These are phyloP conservation scores for Scheffersomyces illinoinensis DNA, from an alignment of 1,139 yeast species.

Conservation along the genomic window DNA sequence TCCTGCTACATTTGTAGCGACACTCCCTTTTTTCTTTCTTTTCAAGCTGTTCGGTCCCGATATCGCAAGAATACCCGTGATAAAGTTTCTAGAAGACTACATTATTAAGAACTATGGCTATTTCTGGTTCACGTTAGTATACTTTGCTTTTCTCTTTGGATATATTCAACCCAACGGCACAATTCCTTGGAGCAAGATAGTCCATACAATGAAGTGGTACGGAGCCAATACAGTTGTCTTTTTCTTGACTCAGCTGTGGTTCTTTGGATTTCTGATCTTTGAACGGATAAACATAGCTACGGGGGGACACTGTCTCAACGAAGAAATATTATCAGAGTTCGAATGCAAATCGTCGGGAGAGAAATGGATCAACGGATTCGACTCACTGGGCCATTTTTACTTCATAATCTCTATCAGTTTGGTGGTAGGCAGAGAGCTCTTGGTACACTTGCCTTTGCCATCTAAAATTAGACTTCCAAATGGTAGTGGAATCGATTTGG, in stretches of 20 bases:
- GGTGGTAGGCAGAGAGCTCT: conserved; percentile 39
- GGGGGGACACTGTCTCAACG: conserved; percentile 42
- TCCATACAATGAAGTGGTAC: conserved; percentile 11
- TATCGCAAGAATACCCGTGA: conserved; percentile 14
- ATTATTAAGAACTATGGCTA: conserved; percentile 29
- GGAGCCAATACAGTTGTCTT: conserved; percentile 16
- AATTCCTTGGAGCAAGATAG: conserved; percentile 7
- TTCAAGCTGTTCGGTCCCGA: conserved; percentile 11
- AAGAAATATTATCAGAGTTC: background rate
- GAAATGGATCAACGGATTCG: conserved; percentile 59
- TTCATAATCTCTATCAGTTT: conserved; percentile 51
- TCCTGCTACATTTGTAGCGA: conserved; percentile 14
- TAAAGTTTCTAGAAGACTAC: conserved; percentile 8
- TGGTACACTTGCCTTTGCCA: background rate
- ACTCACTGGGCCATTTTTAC: conserved; percentile 65
- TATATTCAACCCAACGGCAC: conserved; percentile 4
- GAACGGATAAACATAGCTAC: conserved; percentile 39
- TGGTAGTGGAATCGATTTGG: background rate
- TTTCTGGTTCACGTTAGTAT: conserved; percentile 27
- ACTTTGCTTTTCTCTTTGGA: conserved; percentile 10
- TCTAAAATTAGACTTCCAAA: background rate
- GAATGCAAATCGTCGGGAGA: conserved; percentile 19
- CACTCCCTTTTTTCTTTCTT: conserved; percentile 17
- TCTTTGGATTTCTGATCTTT: conserved; percentile 46
- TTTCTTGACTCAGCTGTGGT: conserved; percentile 37